Evolutionary conservation across 495 filamentous ascomycete species (phyloP).

Genomic region (Aspergillus diversus): DNA sequence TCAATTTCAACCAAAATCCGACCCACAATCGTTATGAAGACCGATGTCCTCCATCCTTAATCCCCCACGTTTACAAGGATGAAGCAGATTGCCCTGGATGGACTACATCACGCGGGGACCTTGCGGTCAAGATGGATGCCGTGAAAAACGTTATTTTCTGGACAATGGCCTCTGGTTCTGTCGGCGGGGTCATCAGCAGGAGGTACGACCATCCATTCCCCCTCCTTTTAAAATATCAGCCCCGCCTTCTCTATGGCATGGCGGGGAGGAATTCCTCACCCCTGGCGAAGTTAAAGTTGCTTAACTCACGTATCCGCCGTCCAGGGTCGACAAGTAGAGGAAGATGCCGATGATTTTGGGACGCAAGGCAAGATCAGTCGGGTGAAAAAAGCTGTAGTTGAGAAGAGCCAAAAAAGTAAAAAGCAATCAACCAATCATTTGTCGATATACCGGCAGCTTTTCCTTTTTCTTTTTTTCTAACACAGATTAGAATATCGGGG

Average conservation of each 20-base stretch:
- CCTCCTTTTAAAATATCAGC: background rate
- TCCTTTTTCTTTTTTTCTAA: conserved; percentile 17
- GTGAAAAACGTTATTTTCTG: conserved; percentile 61
- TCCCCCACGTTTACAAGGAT: conserved; percentile 29
- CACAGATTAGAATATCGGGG: conserved; percentile 56
- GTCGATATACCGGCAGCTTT: background rate
- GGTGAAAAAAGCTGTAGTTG: conserved; percentile 55
- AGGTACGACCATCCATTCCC: conserved; percentile 38
- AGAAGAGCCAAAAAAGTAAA: conserved; percentile 55
- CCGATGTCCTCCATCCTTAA: background rate
- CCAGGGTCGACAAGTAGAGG: conserved; percentile 59
- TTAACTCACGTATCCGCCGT: conserved; percentile 6
- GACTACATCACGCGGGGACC: conserved; percentile 59
- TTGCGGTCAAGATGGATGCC: conserved; percentile 68
- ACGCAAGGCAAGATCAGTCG: conserved; percentile 62
- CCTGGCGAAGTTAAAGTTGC: background rate
- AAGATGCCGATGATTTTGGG: conserved; percentile 77
- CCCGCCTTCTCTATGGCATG: background rate
- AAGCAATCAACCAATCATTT: conserved; percentile 9
- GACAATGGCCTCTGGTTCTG: conserved; percentile 70
- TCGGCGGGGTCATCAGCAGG: conserved; percentile 66
- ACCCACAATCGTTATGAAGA: background rate
- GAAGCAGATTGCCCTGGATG: conserved; percentile 46
- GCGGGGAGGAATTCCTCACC: background rate
- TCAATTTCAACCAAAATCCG: background rate